Percentiles rank a stretch among this genome's conserved stretches.
Evolutionary conservation across 106 monocot species (phyloP).

Genomic region (Acorus gramineus): DNA sequence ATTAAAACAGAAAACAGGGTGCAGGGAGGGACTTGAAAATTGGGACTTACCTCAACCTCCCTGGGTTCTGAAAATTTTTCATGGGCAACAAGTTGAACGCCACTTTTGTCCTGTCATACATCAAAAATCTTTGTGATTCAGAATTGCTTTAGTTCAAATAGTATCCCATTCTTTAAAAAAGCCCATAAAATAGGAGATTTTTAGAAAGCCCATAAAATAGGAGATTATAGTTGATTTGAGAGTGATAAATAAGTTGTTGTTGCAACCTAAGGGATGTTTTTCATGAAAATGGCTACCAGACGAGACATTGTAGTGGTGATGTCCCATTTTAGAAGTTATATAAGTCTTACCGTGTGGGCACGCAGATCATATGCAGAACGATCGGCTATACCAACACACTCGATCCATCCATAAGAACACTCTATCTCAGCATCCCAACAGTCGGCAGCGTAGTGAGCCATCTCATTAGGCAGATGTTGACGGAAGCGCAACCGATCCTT

Average conservation of each 20-base stretch:
- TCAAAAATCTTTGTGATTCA: background rate
- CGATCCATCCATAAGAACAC: slow-evolving; percentile 95
- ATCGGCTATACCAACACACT: slow-evolving; percentile 98
- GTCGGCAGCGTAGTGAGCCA: slow-evolving; percentile 98
- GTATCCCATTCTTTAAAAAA: background rate
- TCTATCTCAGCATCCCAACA: slow-evolving; percentile 99
- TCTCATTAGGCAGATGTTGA: slow-evolving; percentile 94
- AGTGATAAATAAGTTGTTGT: too few relatives aligned
- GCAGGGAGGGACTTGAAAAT: background rate
- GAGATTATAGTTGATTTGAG: background rate
- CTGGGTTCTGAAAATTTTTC: slow-evolving; percentile 86
- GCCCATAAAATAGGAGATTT: background rate
- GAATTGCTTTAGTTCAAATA: too few relatives aligned
- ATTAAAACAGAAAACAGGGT: background rate
- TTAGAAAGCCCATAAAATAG: background rate
- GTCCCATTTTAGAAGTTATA: background rate
- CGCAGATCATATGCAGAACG: slow-evolving; percentile 88
- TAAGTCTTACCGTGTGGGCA: slow-evolving; percentile 69
- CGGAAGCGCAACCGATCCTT: slow-evolving; percentile 77
- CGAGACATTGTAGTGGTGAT: too few relatives aligned
- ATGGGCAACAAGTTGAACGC: slow-evolving; percentile 76
- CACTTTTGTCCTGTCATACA: slow-evolving; percentile 84
- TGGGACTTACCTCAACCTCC: slow-evolving; percentile 75
- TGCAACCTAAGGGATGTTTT: too few relatives aligned
- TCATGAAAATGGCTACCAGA: too few relatives aligned